Percentiles rank a stretch among this genome's conserved stretches.
Evolutionary conservation across 805 yeast species (phyloP).

Genomic region (Isabelozyma rhagii): DNA sequence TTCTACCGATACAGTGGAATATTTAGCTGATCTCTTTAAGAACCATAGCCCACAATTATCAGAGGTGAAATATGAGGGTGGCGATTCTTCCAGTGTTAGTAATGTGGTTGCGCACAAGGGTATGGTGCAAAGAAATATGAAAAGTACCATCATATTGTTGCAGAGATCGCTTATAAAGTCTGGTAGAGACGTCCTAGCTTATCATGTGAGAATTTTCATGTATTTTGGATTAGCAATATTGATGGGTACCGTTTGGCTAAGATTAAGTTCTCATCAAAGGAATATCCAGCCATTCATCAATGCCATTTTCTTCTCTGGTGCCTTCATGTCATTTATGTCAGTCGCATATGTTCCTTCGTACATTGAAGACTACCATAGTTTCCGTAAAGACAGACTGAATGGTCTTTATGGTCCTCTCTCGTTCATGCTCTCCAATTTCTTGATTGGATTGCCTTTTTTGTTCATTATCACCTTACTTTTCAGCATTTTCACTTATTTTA

Average conservation of each 20-base stretch:
- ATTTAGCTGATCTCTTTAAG: background rate
- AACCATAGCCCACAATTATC: background rate
- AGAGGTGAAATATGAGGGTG: background rate
- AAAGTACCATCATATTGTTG: slow-evolving; percentile 14
- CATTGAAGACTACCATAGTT: slow-evolving; percentile 29
- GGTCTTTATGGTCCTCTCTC: slow-evolving; percentile 37
- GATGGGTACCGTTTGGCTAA: slow-evolving; percentile 35
- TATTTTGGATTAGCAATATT: slow-evolving; percentile 36
- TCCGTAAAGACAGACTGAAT: slow-evolving; percentile 28
- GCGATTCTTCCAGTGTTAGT: background rate
- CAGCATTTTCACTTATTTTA: slow-evolving; percentile 30
- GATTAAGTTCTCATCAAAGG: slow-evolving; percentile 25
- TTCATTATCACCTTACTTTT: slow-evolving; percentile 28
- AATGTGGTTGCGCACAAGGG: background rate
- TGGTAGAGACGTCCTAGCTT: slow-evolving; percentile 32
- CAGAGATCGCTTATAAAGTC: slow-evolving; percentile 28
- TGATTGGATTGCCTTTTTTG: slow-evolving; percentile 35
- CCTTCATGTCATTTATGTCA: slow-evolving; percentile 44
- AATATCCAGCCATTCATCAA: slow-evolving; percentile 31
- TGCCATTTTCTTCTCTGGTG: slow-evolving; percentile 42
- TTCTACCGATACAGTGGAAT: background rate
- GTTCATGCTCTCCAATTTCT: slow-evolving; percentile 30
- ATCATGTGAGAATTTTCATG: slow-evolving; percentile 35
- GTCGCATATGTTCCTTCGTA: slow-evolving; percentile 41
- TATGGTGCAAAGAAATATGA: background rate